Base-by-base conservation (phyloP, 176 grass and related monocot genomes). In the Bonia amplexicaulis region DNA sequence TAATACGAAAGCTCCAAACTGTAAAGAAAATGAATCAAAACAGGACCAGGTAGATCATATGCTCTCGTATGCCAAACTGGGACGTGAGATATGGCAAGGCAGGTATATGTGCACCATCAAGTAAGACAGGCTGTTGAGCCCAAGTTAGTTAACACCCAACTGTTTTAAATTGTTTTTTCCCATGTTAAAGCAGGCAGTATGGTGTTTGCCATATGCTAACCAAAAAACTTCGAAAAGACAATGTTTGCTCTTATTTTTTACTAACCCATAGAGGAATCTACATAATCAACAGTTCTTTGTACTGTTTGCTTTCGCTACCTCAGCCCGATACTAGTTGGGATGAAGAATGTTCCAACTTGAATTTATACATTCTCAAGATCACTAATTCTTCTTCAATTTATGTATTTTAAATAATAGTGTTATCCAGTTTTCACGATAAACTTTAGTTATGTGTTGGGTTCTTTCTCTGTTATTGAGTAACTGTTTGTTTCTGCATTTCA, bases 101-200 rank as follows among this genome's bases (percentile, higher is more conserved):
- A 6, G 23, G 15, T 25, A 57, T 16, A 27, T 29, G 1, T 69
- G 63, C 63, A 68, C 46, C 33, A 14, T 69, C 7, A 81, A 57
- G 26, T 71, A 41, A 60, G 9, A 15, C 55, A 23, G 22, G 57
- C 57, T 59, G 55, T 59, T 59, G 55, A 59, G 9, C 22, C 57
- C 57, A 59, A 15, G 69, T 72, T 33, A 53, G 25, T 74, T 9
- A 22, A 13, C 48, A 35, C 16, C 17, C 17, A 57, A 69, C 22
- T 53, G 25, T 55, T 78, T 78, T n/a, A 71, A 14, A 17, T 69
- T 59, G 3, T 4, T 58, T 26, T 31, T 77, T 31, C 19, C 31
- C 65, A 83, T 88, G 55, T 49, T 82, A 69, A 57, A 37, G 14
- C 40, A 59, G 78, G 35, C 40, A 82, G 26, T 29, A 58, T 46